phyloP scores from a whole-genome alignment of 2,329 filamentous ascomycete genomes.

The Hypoxylon sp. region DNA sequence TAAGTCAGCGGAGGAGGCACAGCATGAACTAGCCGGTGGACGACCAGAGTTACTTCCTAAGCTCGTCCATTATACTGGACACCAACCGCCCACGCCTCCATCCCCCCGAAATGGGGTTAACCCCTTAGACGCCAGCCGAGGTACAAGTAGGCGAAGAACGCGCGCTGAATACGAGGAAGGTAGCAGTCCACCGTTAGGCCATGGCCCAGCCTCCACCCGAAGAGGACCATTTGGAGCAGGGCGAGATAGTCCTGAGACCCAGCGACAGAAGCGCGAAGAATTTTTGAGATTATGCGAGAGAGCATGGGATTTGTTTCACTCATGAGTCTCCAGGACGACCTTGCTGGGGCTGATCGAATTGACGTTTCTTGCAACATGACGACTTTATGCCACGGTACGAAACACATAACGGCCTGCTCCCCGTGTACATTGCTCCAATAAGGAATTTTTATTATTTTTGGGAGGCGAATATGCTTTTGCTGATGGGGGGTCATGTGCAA shows the following conservation, averaged over 20 bases:
- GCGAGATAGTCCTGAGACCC: slow-evolving; percentile 85
- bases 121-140: slow-evolving; percentile 67
- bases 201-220: slow-evolving; percentile 74
- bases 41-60: slow-evolving; percentile 92
- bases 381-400: slow-evolving; percentile 44
- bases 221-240: slow-evolving; percentile 84
- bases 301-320: slow-evolving; percentile 98
- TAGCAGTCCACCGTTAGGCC: slow-evolving; percentile 83
- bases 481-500: slow-evolving; percentile 26
- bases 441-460: slow-evolving; percentile 29
- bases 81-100: slow-evolving; percentile 92
- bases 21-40: slow-evolving; percentile 91
- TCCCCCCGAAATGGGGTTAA: slow-evolving; percentile 75
- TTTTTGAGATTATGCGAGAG: slow-evolving; percentile 88
- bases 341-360: slow-evolving; percentile 31
- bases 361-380: slow-evolving; percentile 40
- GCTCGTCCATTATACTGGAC: slow-evolving; percentile 94
- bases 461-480: slow-evolving; percentile 37
- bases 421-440: slow-evolving; percentile 40
- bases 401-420: slow-evolving; percentile 37
- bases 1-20: slow-evolving; percentile 94
- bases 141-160: slow-evolving; percentile 79
- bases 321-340: slow-evolving; percentile 64
- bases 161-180: slow-evolving; percentile 96
- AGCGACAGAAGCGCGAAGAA: slow-evolving; percentile 90